Evolutionary conservation across 352 stramenopile genomes (phyloP).

Genomic region (Phytophthora meadii): DNA sequence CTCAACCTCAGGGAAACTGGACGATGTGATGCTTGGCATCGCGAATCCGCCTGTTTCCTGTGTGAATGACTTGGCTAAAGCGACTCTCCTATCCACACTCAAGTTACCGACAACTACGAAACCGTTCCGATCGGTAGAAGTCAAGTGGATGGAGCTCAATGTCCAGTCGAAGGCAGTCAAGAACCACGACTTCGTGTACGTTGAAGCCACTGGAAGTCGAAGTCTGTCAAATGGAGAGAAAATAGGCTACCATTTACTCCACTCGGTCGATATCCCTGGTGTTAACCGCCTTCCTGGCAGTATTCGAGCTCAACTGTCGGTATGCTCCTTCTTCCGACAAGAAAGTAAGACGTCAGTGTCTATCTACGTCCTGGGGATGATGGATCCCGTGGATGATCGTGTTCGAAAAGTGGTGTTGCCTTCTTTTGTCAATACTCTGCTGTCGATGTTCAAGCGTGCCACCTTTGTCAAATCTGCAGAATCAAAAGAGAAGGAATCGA

Average conservation of each 20-base stretch:
- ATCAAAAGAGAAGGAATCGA: too few relatives aligned
- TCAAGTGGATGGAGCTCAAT: slow-evolving; percentile 44
- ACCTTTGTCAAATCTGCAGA: not conserved
- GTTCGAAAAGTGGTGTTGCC: slow-evolving; percentile 23
- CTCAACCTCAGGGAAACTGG: slow-evolving; percentile 28
- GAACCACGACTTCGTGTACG: slow-evolving; percentile 52
- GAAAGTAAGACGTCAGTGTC: slow-evolving; percentile 18
- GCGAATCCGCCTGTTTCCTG: slow-evolving; percentile 24
- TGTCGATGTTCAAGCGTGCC: slow-evolving; percentile 28
- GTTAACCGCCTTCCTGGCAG: slow-evolving; percentile 16
- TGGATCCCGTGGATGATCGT: slow-evolving; percentile 25
- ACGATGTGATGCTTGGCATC: slow-evolving; percentile 44
- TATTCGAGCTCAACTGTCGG: slow-evolving; percentile 41
- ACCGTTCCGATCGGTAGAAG: slow-evolving; percentile 38
- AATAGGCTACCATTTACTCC: slow-evolving; percentile 51
- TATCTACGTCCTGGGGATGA: slow-evolving; percentile 28
- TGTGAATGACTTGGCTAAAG: slow-evolving; percentile 34
- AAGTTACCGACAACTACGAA: slow-evolving; percentile 41
- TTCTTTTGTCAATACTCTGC: slow-evolving; percentile 26
- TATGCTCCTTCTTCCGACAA: slow-evolving; percentile 47
- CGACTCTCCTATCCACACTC: slow-evolving; percentile 43
- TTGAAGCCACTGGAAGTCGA: slow-evolving; percentile 45
- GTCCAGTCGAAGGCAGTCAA: slow-evolving; percentile 33
- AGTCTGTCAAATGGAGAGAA: slow-evolving; percentile 35
- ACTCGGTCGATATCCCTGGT: slow-evolving; percentile 52